A percentile compares a stretch with the other conserved stretches of the same genome.
Conservation (phyloP, 805 yeast species). For the Candida chilensis region DNA sequence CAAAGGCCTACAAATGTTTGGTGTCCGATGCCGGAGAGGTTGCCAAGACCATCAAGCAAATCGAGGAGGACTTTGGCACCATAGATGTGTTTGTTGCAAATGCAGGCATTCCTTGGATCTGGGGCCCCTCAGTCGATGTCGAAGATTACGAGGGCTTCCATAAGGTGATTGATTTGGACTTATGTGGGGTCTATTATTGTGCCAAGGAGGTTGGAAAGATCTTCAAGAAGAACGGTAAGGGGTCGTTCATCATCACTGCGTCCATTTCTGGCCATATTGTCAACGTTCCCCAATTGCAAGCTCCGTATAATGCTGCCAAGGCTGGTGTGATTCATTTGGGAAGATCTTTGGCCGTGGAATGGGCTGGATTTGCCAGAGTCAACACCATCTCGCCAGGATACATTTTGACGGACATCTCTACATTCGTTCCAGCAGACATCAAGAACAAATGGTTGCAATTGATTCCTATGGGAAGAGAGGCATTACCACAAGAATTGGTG, state of each 20-base stretch:
- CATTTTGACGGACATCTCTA: slow-evolving; percentile 34
- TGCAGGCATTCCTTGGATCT: slow-evolving; percentile 34
- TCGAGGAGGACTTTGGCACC: slow-evolving; percentile 29
- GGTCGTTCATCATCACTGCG: slow-evolving; percentile 36
- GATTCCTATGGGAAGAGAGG: slow-evolving; percentile 39
- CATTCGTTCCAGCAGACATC: slow-evolving; percentile 11
- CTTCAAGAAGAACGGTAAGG: slow-evolving; percentile 29
- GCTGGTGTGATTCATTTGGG: slow-evolving; percentile 30
- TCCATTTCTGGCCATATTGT: slow-evolving; percentile 39
- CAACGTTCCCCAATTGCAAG: slow-evolving; percentile 35
- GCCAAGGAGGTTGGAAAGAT: slow-evolving; percentile 31
- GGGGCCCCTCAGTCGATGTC: slow-evolving; percentile 9
- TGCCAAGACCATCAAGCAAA: slow-evolving; percentile 17
- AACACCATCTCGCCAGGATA: slow-evolving; percentile 46
- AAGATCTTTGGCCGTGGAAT: slow-evolving; percentile 26
- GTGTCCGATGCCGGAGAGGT: slow-evolving; percentile 21
- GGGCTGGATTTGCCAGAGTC: slow-evolving; percentile 39
- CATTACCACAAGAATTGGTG: slow-evolving; percentile 35
- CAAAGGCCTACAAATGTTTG: slow-evolving; percentile 19
- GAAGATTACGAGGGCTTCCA: slow-evolving; percentile 26
- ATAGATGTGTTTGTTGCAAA: slow-evolving; percentile 36
- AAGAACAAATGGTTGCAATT: slow-evolving; percentile 18
- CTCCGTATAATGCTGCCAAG: slow-evolving; percentile 29
- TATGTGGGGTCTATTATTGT: slow-evolving; percentile 33
- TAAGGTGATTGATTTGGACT: slow-evolving; percentile 31